Base-by-base conservation (phyloP, 2,329 filamentous ascomycete genomes). In the Sarocladiaceae sp. region DNA sequence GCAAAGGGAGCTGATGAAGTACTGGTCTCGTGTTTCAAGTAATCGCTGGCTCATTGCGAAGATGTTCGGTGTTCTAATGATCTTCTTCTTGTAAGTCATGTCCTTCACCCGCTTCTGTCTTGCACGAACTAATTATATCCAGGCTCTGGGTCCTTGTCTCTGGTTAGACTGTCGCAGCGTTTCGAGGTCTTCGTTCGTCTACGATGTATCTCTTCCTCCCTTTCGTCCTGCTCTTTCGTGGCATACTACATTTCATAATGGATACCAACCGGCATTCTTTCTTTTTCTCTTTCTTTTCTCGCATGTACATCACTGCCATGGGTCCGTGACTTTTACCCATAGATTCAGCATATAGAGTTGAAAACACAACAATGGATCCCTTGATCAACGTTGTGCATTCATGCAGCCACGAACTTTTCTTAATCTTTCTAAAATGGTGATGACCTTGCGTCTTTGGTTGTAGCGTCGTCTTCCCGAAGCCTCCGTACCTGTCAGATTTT, bases 1-100 rank as follows among this genome's bases (percentile, higher is more conserved):
- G 5, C 94, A 99, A 67, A 80, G 92, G 57, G 93, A 99, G 71
- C 68, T 99, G 64, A 83, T 99, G 72, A 97, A 97, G 69, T 99
- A 97, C 71, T 99, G 94, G 93, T 87, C 84, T 25, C 81, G 92
- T 36, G 92, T 97, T 25, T 94, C 90, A 53, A 90, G 92, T 56
- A 99, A 99, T 73, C 80, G 94, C 58, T 97, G 93, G 94, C 74
- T 99, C 58, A 86, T 97, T 60, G 91, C 91, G 39, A 89, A 87
- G 67, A 85, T 85, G 82, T 73, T 73, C 67, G 71, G 93, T 55
- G 90, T 97, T 48, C 71, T 97, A 61, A 97, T 97, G 92, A 92
- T 96, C 67, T 96, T 93, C 81, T 90, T 87, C 75, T 73, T 89
- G 74, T 81, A 55, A 73, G 76, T 73, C 44, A 17, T 22, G 4